These are phyloP conservation scores for Aspergillus ustus DNA, from an alignment of 2,329 filamentous ascomycete species.

Conservation along the genomic window DNA sequence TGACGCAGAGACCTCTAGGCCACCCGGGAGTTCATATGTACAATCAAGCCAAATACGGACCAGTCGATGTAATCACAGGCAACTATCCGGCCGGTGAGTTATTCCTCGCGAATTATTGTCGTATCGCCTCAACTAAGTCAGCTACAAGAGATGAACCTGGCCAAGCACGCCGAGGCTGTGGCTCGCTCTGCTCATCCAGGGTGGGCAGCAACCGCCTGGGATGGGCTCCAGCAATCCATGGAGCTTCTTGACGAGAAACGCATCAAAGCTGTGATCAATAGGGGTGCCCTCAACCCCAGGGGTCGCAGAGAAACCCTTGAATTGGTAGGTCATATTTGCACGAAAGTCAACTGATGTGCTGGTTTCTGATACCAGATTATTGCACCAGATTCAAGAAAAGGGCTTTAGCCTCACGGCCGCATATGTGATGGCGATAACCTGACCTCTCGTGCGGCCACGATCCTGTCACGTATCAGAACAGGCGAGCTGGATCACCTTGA, in stretches of 20 bases:
- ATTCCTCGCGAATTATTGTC: too few relatives aligned
- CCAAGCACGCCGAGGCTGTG: conserved; percentile 50
- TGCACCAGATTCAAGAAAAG: conserved; percentile 42
- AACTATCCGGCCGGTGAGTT: conserved; percentile 56
- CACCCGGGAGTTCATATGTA: conserved; percentile 43
- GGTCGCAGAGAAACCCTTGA: conserved; percentile 59
- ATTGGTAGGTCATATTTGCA: too few relatives aligned
- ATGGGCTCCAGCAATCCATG: conserved; percentile 49
- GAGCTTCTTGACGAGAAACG: conserved; percentile 52
- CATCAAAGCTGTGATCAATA: conserved; percentile 62
- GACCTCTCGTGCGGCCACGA: conserved; percentile 19
- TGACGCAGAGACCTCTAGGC: conserved; percentile 16
- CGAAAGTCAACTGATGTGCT: too few relatives aligned
- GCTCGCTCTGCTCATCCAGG: conserved; percentile 46
- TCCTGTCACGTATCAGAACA: conserved; percentile 25
- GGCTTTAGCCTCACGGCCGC: conserved; percentile 46
- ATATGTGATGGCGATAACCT: conserved; percentile 54
- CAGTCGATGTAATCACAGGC: conserved; percentile 57
- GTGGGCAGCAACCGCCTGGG: conserved; percentile 54
- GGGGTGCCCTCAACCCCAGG: conserved; percentile 60
- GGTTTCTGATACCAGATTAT: too few relatives aligned
- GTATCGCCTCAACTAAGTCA: background rate
- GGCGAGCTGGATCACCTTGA: background rate
- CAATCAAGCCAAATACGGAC: conserved; percentile 39
- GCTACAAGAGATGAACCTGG: conserved; percentile 50